Evolutionary conservation across 2,329 filamentous ascomycete genomes (phyloP), one percentile per base, ranked within the genome.

Genomic region (Pseudogymnoascus sp.): DNA sequence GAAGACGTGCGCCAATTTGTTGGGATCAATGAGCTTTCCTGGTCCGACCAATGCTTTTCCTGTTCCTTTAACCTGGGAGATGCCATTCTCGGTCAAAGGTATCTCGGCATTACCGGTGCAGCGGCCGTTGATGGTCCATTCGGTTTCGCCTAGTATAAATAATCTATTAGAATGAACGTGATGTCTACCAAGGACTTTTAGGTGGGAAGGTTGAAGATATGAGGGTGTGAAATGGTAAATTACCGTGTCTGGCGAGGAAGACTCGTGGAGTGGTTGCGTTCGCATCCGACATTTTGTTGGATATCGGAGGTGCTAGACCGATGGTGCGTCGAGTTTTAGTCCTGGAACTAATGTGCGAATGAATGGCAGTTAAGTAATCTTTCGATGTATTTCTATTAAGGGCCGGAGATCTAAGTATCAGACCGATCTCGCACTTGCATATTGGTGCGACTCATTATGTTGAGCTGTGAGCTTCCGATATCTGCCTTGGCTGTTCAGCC

Each of bases 1-100:
- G 56, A 71, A 78, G 31, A 80, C 71, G 61, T 73, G 75, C 11
- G 71, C 70, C 35, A 81, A 65, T 33, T 72, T 74, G 11, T 67
- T 56, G 1, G 78, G 77, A 68, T 80, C 77, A 61, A 81, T 77
- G 21, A 80, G 71, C 66, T 76, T 77, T 13, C 72, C 72, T 37
- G 13, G 35, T 37, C 35, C 35, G 13, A 37, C 35, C 5, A 37
- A 15, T 37, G 35, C 35, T 37, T 37, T 13, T 1, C 35, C 35
- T 37, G 35, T 37, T 13, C 35, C 35, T 37, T 37, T 37, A 5
- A 37, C 35, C 15, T 37, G 13, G 35, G 35, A 37, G 35, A 37
- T 37, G 35, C 35, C 35, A 37, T 37, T 37, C 4, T 37, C 35
- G 1, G 35, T 37, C 35, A 37, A 7, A 37, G 35, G 35, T 5